Evolutionary conservation across 1,284 basidiomycete genomes (phyloP).

Genomic region (Cystobasidium sp.): DNA sequence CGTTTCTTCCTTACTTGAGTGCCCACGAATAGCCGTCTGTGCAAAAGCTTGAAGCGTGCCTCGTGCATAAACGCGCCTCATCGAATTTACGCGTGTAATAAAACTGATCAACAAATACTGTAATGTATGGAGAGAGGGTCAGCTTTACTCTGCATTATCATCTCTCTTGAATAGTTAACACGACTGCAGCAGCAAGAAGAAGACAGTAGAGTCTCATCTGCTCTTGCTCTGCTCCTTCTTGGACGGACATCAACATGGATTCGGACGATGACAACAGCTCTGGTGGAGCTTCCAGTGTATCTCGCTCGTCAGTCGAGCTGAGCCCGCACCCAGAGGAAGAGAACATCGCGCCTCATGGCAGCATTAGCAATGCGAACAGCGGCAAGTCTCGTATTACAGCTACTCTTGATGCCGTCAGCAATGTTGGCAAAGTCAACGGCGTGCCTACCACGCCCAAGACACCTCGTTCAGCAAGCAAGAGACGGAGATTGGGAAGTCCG

Average conservation of each 20-base stretch:
- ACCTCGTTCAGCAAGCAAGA: slow-evolving; percentile 24
- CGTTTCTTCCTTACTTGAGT: too few species aligned
- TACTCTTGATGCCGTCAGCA: slow-evolving; percentile 1
- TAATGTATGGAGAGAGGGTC: neutral
- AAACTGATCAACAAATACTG: too few species aligned
- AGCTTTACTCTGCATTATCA: neutral
- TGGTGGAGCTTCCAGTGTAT: slow-evolving; percentile 14
- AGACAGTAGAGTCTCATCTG: neutral
- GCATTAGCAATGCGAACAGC: slow-evolving; percentile 31
- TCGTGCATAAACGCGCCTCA: too few species aligned
- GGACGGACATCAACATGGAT: slow-evolving; percentile 22
- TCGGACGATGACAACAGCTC: slow-evolving; percentile 36
- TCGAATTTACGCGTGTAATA: too few species aligned
- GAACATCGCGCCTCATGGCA: slow-evolving; percentile 24
- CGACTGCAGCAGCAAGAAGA: neutral
- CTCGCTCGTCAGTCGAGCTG: slow-evolving; percentile 27
- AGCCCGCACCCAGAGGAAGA: slow-evolving; percentile 40
- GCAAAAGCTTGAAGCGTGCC: too few species aligned
- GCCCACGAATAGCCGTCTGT: too few species aligned
- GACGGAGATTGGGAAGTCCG: slow-evolving; percentile 36
- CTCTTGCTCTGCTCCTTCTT: neutral
- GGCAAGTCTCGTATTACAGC: slow-evolving; percentile 21
- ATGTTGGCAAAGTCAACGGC: slow-evolving; percentile 19
- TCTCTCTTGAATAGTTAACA: neutral
- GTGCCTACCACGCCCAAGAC: slow-evolving; percentile 5